phyloP scores from a whole-genome alignment of 257 asterid species.

The Penstemon barbatus region DNA sequence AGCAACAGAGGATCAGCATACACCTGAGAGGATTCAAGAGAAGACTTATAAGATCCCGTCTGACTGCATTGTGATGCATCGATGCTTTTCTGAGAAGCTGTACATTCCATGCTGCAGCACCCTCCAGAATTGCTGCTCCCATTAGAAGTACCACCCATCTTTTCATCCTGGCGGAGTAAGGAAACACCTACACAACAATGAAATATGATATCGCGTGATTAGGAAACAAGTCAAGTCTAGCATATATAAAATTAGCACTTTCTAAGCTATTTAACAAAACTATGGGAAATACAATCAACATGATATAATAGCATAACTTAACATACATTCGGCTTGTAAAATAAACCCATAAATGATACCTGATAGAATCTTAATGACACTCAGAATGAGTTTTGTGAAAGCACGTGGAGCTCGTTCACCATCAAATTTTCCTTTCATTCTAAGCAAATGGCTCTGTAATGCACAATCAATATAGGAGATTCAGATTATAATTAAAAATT shows the following conservation, averaged over 20 bases:
- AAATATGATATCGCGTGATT: constrained; percentile 13
- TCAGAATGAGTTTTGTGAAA: constrained; percentile 63
- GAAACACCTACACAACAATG: constrained; percentile 45
- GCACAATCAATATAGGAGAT: constrained; percentile 17
- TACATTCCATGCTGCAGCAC: constrained; percentile 39
- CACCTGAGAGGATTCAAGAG: constrained; percentile 36
- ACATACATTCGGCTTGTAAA: neutral
- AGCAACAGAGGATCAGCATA: constrained; percentile 49
- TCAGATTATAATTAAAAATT: constrained; percentile 6
- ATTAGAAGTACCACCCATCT: constrained; percentile 33
- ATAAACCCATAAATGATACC: constrained; percentile 38
- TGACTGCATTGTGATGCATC: constrained; percentile 37
- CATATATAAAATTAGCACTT: neutral
- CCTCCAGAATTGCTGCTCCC: constrained; percentile 39
- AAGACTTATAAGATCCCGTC: constrained; percentile 36
- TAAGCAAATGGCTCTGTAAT: constrained; percentile 76
- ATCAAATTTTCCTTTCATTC: constrained; percentile 65
- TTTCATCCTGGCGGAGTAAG: constrained; percentile 38
- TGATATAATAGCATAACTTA: constrained; percentile 1
- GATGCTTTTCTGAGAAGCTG: constrained; percentile 43
- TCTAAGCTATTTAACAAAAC: neutral
- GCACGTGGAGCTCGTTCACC: constrained; percentile 56
- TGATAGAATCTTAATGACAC: constrained; percentile 69
- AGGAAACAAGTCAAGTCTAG: constrained; percentile 12
- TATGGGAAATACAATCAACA: neutral